These are phyloP conservation scores for Fragaria nilgerrensis DNA, from an alignment of 306 rosid genomes.

Conservation along the genomic window DNA sequence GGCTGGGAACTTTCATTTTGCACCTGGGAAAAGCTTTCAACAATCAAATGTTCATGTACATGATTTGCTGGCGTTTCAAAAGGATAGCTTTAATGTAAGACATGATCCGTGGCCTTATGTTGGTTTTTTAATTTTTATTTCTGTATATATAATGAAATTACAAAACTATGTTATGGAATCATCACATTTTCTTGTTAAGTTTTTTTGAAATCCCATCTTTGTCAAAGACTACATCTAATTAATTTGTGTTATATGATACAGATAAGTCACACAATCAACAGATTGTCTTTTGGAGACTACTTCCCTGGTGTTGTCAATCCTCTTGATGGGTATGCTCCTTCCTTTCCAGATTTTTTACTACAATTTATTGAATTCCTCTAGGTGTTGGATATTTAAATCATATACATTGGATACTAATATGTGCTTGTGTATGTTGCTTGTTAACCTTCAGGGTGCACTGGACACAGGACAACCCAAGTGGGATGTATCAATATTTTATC, in stretches of 20 bases:
- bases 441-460: conserved; percentile 69
- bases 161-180: background rate
- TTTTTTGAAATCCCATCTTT: conserved; percentile 9
- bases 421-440: conserved; percentile 18
- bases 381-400: background rate
- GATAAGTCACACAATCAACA: conserved; percentile 87
- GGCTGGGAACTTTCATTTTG: conserved; percentile 97
- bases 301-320: conserved; percentile 96
- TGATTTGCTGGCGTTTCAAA: conserved; percentile 87
- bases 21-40: conserved; percentile 98
- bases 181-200: background rate
- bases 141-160: background rate
- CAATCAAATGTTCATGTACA: conserved; percentile 92
- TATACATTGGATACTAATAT: conserved; percentile 10
- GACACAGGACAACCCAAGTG: conserved; percentile 75
- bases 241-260: conserved; percentile 29
- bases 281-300: conserved; percentile 79
- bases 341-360: conserved; percentile 18
- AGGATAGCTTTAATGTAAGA: conserved; percentile 93
- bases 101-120: conserved; percentile 19
- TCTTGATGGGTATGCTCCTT: conserved; percentile 67
- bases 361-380: background rate
- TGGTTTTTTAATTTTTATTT: background rate
- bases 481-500: conserved; percentile 95
- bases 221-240: conserved; percentile 19